phyloP scores from a whole-genome alignment of 371 early-diverging fungal species.

The Lichtheimia hyalospora region DNA sequence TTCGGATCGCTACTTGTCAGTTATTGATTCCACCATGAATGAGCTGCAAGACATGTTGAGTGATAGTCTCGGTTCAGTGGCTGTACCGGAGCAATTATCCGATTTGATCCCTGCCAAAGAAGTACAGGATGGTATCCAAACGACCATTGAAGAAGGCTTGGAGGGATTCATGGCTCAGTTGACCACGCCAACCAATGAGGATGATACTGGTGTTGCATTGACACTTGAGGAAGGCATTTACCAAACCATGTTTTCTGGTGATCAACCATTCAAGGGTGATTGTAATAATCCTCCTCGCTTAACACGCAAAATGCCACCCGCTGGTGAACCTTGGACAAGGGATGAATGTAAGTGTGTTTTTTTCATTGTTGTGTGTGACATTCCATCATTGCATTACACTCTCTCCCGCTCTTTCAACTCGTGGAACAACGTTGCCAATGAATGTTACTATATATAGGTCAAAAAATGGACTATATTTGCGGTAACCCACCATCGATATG shows the following conservation, averaged over 20 bases:
- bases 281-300: slow-evolving; percentile 60
- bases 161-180: slow-evolving; percentile 19
- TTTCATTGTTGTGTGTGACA: no score
- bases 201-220: no score
- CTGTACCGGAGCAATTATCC: slow-evolving; percentile 27
- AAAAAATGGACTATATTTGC: slow-evolving; percentile 63
- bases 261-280: slow-evolving; percentile 62
- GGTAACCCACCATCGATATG: slow-evolving; percentile 72
- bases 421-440: background rate
- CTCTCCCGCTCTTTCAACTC: no score
- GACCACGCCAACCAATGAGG: slow-evolving; percentile 15
- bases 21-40: slow-evolving; percentile 27
- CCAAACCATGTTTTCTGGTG: slow-evolving; percentile 55
- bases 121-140: slow-evolving; percentile 32
- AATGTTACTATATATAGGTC: slow-evolving; percentile 19
- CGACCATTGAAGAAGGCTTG: slow-evolving; percentile 15
- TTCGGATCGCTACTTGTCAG: slow-evolving; percentile 46
- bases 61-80: slow-evolving; percentile 9
- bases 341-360: slow-evolving; percentile 64
- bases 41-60: slow-evolving; percentile 29
- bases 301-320: slow-evolving; percentile 50
- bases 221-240: slow-evolving; percentile 41
- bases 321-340: slow-evolving; percentile 56
- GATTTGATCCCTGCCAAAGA: slow-evolving; percentile 27
- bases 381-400: no score